Percentiles rank a stretch among this genome's conserved stretches.
Conservation (phyloP, 441 rosid species). For the Syzygium syzygioides region DNA sequence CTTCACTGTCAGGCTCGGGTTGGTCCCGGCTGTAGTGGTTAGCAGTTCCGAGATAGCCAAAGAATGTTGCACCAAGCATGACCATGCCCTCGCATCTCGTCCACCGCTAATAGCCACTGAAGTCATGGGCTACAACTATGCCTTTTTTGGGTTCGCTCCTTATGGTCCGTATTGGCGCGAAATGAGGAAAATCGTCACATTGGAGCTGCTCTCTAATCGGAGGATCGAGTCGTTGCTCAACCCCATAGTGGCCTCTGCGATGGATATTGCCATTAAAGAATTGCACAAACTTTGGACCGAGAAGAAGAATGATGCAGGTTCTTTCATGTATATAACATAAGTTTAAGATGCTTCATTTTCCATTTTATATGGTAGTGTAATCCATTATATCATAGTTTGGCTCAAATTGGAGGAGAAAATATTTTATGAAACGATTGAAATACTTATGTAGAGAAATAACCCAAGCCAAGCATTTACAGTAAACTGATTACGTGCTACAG, state of each 20-base stretch:
- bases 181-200: constrained; percentile 26
- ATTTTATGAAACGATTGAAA: not conserved
- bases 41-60: constrained; percentile 28
- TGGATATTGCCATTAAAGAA: not conserved
- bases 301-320: not conserved
- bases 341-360: not conserved
- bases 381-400: not conserved
- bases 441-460: not conserved
- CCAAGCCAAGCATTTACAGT: not conserved
- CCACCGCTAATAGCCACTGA: constrained; percentile 18
- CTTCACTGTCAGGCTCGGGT: constrained; percentile 33
- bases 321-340: not conserved
- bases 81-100: constrained; percentile 24
- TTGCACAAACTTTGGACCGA: constrained; percentile 13
- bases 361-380: not conserved
- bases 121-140: constrained; percentile 16
- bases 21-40: constrained; percentile 24
- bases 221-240: constrained; percentile 14
- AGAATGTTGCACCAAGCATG: constrained; percentile 33
- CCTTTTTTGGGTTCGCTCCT: constrained; percentile 26
- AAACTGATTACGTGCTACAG: not conserved
- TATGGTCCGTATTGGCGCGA: constrained; percentile 39
- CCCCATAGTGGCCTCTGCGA: not conserved
- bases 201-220: constrained; percentile 34
- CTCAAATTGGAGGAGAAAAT: not conserved